A percentile compares a stretch with the other conserved stretches of the same genome.
Evolutionary conservation across 805 yeast genomes (phyloP).

Genomic region (Saccharomyces jurei): DNA sequence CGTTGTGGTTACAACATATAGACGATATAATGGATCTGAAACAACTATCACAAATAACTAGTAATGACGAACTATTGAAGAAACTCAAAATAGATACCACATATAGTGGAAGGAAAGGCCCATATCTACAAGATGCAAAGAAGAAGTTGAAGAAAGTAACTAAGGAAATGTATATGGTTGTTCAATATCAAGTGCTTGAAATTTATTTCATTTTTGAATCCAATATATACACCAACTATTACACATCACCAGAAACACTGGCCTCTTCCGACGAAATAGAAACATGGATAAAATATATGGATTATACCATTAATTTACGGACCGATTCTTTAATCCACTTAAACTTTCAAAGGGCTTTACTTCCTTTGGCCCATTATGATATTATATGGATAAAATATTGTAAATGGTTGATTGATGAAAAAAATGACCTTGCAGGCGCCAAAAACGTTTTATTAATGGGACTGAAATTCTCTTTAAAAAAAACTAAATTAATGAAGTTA

Average conservation of each 20-base stretch:
- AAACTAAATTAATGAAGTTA: slow-evolving; percentile 15
- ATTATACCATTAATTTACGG: slow-evolving; percentile 19
- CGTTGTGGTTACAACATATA: slow-evolving; percentile 24
- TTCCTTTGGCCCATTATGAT: slow-evolving; percentile 27
- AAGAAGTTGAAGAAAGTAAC: slow-evolving; percentile 22
- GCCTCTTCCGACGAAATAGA: slow-evolving; percentile 18
- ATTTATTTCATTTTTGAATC: slow-evolving; percentile 27
- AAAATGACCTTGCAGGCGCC: slow-evolving; percentile 18
- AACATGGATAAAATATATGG: slow-evolving; percentile 24
- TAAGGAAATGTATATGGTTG: slow-evolving; percentile 25
- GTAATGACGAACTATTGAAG: slow-evolving; percentile 18
- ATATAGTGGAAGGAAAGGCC: slow-evolving; percentile 24
- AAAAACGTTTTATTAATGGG: slow-evolving; percentile 20
- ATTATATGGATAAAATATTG: slow-evolving; percentile 27
- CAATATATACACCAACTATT: slow-evolving; percentile 21
- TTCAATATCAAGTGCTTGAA: slow-evolving; percentile 26
- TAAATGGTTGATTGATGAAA: slow-evolving; percentile 21
- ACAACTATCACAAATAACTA: slow-evolving; percentile 18
- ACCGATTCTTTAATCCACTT: slow-evolving; percentile 17
- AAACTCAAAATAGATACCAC: slow-evolving; percentile 19
- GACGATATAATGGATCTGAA: slow-evolving; percentile 24
- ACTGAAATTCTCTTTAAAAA: slow-evolving; percentile 15
- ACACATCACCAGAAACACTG: slow-evolving; percentile 22
- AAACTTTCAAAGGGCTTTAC: slow-evolving; percentile 28
- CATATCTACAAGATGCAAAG: slow-evolving; percentile 30